Evolutionary conservation across 495 filamentous ascomycete genomes (phyloP).

Genomic region (Neurospora sp.): DNA sequence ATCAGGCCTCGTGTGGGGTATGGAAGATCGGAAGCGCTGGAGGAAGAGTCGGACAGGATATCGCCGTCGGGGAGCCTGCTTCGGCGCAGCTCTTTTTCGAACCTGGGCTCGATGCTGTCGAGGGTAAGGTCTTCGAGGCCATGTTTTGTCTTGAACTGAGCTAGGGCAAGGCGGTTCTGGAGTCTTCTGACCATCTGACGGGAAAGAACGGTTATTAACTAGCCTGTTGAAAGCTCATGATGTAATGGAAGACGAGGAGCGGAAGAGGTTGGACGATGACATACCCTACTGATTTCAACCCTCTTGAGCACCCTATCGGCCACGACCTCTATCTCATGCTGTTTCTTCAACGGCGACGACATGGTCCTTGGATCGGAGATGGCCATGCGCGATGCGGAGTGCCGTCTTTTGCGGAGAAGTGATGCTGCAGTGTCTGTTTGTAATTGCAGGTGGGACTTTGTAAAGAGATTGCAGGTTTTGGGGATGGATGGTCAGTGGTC

Average conservation of each 20-base stretch:
- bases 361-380: constrained; percentile 30
- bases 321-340: constrained; percentile 48
- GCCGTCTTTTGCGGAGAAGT: constrained; percentile 14
- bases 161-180: constrained; percentile 85
- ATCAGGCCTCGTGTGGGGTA: constrained; percentile 42
- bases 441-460: constrained; percentile 10
- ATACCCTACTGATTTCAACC: constrained; percentile 78
- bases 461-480: constrained; percentile 15
- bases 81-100: constrained; percentile 62
- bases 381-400: constrained; percentile 3
- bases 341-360: constrained; percentile 47
- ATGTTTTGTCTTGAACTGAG: constrained; percentile 92
- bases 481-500: background rate
- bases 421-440: constrained; percentile 11
- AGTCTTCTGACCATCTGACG: constrained; percentile 78
- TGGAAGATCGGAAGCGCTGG: constrained; percentile 53
- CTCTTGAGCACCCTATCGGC: constrained; percentile 60
- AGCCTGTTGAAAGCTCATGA: background rate
- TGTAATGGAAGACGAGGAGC: constrained; percentile 2
- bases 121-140: constrained; percentile 73
- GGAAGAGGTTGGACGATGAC: background rate
- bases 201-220: constrained; percentile 6
- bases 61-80: constrained; percentile 54
- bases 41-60: constrained; percentile 69
- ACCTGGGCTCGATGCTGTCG: constrained; percentile 59